Conservation (phyloP, 768 basidiomycete genomes). For the Suillus occidentalis region DNA sequence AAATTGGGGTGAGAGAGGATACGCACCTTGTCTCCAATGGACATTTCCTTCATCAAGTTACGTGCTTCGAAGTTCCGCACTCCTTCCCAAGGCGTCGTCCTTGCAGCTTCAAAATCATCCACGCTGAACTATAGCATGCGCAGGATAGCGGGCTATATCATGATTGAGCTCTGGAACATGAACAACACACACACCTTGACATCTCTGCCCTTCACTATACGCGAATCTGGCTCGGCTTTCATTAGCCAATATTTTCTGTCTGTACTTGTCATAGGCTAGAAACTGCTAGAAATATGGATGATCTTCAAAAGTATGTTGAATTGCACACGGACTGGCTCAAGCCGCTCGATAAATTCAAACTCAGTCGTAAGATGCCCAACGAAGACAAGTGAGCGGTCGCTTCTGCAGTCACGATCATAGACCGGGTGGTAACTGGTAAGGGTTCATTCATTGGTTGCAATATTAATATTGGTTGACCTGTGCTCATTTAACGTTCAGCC, state of each 20-base stretch:
- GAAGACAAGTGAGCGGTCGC: background rate
- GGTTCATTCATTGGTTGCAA: no score
- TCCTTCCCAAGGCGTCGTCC: conserved; percentile 83
- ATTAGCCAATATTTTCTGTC: conserved; percentile 58
- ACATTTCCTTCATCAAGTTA: conserved; percentile 84
- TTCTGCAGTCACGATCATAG: background rate
- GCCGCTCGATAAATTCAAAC: background rate
- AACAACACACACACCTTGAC: conserved; percentile 56
- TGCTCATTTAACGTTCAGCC: background rate
- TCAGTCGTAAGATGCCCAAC: background rate
- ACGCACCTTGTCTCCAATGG: conserved; percentile 66
- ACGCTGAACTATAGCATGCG: conserved; percentile 66
- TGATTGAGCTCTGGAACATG: background rate
- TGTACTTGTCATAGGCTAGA: background rate
- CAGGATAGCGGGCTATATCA: conserved; percentile 5
- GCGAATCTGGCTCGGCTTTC: conserved; percentile 85
- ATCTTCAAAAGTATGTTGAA: background rate
- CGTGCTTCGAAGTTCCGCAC: conserved; percentile 82
- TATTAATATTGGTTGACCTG: background rate
- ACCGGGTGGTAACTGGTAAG: background rate
- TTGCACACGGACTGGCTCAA: background rate
- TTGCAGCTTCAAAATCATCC: conserved; percentile 75
- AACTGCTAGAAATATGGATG: background rate
- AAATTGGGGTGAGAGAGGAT: conserved; percentile 1
- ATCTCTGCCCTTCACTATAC: conserved; percentile 83